These are phyloP conservation scores for Fusarium subglutinans DNA, from an alignment of 2,329 filamentous ascomycete genomes.

Conservation along the genomic window DNA sequence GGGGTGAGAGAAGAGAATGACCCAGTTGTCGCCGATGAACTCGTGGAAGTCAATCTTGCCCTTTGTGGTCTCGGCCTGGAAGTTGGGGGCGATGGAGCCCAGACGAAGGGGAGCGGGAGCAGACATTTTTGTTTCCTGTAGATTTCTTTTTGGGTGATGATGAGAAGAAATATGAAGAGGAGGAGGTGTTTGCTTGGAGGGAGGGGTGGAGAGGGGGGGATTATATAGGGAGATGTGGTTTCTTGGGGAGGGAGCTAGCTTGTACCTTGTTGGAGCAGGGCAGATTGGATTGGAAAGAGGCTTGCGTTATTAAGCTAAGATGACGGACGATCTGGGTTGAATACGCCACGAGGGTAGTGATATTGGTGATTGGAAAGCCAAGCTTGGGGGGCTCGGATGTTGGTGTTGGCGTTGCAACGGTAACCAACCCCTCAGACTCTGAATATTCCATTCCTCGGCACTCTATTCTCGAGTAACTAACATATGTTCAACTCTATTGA, in stretches of 20 bases:
- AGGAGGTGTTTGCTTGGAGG: neutral
- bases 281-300: neutral
- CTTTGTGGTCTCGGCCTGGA: conserved; percentile 81
- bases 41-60: conserved; percentile 85
- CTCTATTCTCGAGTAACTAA: too few species aligned
- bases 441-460: neutral
- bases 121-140: conserved; percentile 39
- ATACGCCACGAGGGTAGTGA: conserved; percentile 27
- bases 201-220: conserved; percentile 5
- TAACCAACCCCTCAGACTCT: neutral
- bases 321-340: conserved; percentile 27
- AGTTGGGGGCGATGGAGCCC: conserved; percentile 78
- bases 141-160: neutral
- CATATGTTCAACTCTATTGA: accelerated
- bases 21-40: conserved; percentile 82
- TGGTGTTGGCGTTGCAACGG: conserved; percentile 15
- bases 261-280: conserved; percentile 25
- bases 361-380: conserved; percentile 30
- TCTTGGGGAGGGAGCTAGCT: neutral
- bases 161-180: neutral
- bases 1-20: conserved; percentile 85
- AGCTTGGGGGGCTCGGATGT: conserved; percentile 1
- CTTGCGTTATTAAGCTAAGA: conserved; percentile 1
- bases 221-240: conserved; percentile 28
- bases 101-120: conserved; percentile 63